Percentiles rank a stretch among this genome's conserved stretches.
phyloP scores from a whole-genome alignment of 2,329 filamentous ascomycete species.

The Fusarium sp. region DNA sequence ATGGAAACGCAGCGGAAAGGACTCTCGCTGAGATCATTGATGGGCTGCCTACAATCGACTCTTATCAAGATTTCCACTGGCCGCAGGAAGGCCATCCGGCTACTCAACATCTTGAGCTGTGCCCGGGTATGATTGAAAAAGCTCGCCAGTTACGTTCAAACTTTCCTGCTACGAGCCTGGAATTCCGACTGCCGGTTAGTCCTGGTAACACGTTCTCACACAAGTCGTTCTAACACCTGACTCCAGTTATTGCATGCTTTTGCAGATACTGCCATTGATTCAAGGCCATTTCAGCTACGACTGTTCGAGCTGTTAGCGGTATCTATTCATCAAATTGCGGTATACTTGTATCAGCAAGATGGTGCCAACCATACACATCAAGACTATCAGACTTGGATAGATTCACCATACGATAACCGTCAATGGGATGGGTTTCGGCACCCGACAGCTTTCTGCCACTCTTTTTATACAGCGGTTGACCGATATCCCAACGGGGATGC shows the following conservation, averaged over 20 bases:
- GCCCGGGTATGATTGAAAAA: background rate
- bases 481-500: conserved; percentile 8
- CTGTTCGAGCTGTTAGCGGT: conserved; percentile 11
- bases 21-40: conserved; percentile 16
- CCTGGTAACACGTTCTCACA: background rate
- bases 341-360: background rate
- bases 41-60: background rate
- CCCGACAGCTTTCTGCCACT: conserved; percentile 1
- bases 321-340: conserved; percentile 1
- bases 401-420: background rate
- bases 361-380: background rate
- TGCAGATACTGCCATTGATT: rapidly evolving
- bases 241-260: background rate
- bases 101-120: background rate
- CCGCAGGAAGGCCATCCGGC: background rate
- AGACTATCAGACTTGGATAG: background rate
- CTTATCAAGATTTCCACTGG: background rate
- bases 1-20: background rate
- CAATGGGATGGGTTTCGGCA: background rate
- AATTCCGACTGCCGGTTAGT: background rate
- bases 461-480: background rate
- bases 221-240: too few species aligned
- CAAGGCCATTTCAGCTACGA: background rate
- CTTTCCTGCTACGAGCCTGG: background rate
- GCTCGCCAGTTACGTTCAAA: background rate